These are phyloP conservation scores for Ophiocordyceps camponoti-leonardi DNA, from an alignment of 2,329 filamentous ascomycete genomes.

Conservation along the genomic window DNA sequence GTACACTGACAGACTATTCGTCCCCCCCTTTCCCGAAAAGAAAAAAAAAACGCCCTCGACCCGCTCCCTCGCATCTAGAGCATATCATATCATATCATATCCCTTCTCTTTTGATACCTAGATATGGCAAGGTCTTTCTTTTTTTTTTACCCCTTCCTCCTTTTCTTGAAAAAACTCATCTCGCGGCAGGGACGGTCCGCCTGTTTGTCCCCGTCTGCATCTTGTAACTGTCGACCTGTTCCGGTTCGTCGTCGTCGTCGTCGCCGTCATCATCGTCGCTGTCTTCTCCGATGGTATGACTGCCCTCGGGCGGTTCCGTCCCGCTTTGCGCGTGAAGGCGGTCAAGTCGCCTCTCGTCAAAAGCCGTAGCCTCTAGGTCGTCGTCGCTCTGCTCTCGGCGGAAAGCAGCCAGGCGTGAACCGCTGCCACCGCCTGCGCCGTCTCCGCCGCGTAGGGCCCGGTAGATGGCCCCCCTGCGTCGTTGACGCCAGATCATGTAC, in stretches of 20 bases:
- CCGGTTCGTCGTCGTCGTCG: conserved; percentile 9
- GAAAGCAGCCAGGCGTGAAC: conserved; percentile 27
- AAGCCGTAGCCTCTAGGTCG: conserved; percentile 46
- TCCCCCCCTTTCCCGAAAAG: no score
- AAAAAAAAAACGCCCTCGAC: no score
- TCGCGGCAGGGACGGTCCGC: not conserved
- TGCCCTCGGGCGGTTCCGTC: conserved; percentile 19
- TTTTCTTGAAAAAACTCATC: no score
- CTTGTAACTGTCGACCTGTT: conserved; percentile 8
- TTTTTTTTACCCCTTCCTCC: no score
- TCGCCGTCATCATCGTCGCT: no score
- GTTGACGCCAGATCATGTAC: conserved; percentile 49
- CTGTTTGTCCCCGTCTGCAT: conserved; percentile 1
- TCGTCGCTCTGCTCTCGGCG: conserved; percentile 25
- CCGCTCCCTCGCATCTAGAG: no score
- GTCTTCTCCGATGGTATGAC: conserved; percentile 39
- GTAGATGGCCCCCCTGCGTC: conserved; percentile 38
- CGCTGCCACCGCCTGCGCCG: conserved; percentile 13
- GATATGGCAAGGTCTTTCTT: not conserved
- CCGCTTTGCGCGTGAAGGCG: conserved; percentile 38
- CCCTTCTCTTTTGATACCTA: no score
- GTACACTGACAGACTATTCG: no score
- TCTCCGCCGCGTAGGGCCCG: conserved; percentile 26
- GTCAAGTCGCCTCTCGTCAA: conserved; percentile 49
- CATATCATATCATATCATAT: no score